These are phyloP conservation scores for Mycena sanguinolenta DNA, from an alignment of 768 basidiomycete genomes.

Conservation along the genomic window DNA sequence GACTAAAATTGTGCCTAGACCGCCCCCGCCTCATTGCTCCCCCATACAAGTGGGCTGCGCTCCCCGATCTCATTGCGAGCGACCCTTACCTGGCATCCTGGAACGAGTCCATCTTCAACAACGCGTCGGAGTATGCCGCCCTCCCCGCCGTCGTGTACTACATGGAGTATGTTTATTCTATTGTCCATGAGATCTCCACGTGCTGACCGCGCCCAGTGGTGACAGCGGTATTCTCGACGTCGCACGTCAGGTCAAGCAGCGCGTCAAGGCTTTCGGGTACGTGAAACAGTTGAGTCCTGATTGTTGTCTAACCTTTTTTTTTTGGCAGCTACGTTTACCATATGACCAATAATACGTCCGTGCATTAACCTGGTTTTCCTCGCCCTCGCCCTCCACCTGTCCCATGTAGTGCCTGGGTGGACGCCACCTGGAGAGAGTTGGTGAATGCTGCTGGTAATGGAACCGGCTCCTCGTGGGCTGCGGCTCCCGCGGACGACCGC, in stretches of 20 bases:
- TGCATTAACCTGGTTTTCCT: no score
- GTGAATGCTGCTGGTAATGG: conserved; percentile 83
- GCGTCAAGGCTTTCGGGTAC: conserved; percentile 93
- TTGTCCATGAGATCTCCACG: neutral
- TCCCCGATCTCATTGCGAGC: conserved; percentile 79
- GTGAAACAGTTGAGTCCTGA: neutral
- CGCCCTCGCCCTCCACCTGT: no score
- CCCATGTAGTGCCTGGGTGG: no score
- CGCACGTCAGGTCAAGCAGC: conserved; percentile 89
- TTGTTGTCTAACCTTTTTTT: neutral
- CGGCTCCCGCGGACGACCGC: conserved; percentile 64
- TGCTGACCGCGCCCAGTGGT: conserved; percentile 49
- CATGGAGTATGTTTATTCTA: conserved; percentile 60
- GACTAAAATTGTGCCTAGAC: conserved; percentile 53
- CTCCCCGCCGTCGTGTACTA: conserved; percentile 77
- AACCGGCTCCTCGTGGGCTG: conserved; percentile 69
- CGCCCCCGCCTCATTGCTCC: conserved; percentile 95
- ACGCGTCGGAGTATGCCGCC: conserved; percentile 82
- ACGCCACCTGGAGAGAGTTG: no score
- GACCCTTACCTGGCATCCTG: conserved; percentile 91
- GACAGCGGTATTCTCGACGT: conserved; percentile 93
- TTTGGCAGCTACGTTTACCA: conserved; percentile 67
- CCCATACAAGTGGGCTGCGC: conserved; percentile 89
- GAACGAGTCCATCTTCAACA: conserved; percentile 92
- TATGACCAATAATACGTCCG: conserved; percentile 86